Evolutionary conservation across 176 grass and related monocot species (phyloP).

Genomic region (Puccinellia tenuiflora): DNA sequence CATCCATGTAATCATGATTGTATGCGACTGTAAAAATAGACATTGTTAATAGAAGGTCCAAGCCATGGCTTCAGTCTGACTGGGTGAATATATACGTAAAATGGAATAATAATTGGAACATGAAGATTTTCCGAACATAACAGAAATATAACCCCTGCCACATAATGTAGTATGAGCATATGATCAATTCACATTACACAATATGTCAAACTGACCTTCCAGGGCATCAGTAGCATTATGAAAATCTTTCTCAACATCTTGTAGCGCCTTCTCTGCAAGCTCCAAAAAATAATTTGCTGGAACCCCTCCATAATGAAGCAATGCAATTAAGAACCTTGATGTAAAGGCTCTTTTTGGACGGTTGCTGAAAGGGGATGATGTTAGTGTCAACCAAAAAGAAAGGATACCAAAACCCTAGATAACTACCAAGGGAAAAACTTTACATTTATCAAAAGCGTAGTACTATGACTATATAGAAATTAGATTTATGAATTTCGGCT

Average conservation of each 20-base stretch:
- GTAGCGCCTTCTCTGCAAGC: slow-evolving; percentile 41
- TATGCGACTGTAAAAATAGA: slow-evolving; percentile 41
- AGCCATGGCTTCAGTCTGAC: neutral
- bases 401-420: neutral
- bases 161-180: neutral
- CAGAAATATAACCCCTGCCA: neutral
- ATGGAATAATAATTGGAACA: neutral
- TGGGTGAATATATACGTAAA: neutral
- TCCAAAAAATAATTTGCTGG: slow-evolving; percentile 48
- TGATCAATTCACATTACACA: neutral
- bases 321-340: slow-evolving; percentile 46
- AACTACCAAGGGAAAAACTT: neutral
- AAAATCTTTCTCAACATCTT: slow-evolving; percentile 23
- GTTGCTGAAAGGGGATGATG: slow-evolving; percentile 22
- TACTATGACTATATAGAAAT: neutral
- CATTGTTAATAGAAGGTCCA: neutral
- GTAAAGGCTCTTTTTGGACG: slow-evolving; percentile 30
- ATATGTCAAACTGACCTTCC: slow-evolving; percentile 15
- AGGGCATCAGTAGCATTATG: neutral
- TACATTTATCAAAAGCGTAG: neutral
- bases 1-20: slow-evolving; percentile 43
- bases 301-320: slow-evolving; percentile 55
- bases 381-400: neutral
- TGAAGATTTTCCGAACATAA: neutral
- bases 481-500: neutral